Base-by-base conservation (phyloP, 768 basidiomycete species). In the Termitomyces sp. region DNA sequence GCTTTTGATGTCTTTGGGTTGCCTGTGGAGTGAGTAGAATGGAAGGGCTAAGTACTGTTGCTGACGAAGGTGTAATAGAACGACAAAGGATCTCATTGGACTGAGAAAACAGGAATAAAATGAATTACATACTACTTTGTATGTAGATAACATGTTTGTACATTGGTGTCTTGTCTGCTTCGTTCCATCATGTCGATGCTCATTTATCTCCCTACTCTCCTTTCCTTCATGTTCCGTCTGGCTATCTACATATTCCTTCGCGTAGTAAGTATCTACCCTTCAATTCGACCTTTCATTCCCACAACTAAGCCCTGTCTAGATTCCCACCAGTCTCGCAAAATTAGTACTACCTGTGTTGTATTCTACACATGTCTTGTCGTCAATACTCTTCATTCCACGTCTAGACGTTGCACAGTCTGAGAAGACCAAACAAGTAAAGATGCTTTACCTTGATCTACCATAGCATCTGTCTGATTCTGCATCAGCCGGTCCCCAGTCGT, bases 1-100 rank as follows among this genome's bases (percentile, higher is more conserved):
- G 78, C 72, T 30, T 72, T 91, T 48, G 89, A 91, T 65, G 68
- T 90, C 13, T 73, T 86, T 22, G 89, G 90, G 12, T 65, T 78
- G 16, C 75, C 83, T 6, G 75, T 81, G 18, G 81, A 81, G 87
- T 89, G 64, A 55, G 84, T 77, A 22, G 13, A 20, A 39, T 22
- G 18, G 18, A n/a, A 48, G 41, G 18, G 7, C 2, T 61, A 8
- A 20, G 30, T 46, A 41, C 11, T 30, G 13, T 51, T 44, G n/a
- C 51, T 48, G 33, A 60, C 49, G 24, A 31, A 53, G n/a, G 6
- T 18, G 15, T 53, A 24, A 34, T 30, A 74, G 73, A 54, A 71
- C 73, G 15, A 75, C 73, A 11, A 75, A 70, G 57, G 72, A 74
- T 55, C 61, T 75, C 36, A 71, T 64, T 45, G 73, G 70, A 13